phyloP scores from a whole-genome alignment of 305 asterid species.

The Plantago rigida region DNA sequence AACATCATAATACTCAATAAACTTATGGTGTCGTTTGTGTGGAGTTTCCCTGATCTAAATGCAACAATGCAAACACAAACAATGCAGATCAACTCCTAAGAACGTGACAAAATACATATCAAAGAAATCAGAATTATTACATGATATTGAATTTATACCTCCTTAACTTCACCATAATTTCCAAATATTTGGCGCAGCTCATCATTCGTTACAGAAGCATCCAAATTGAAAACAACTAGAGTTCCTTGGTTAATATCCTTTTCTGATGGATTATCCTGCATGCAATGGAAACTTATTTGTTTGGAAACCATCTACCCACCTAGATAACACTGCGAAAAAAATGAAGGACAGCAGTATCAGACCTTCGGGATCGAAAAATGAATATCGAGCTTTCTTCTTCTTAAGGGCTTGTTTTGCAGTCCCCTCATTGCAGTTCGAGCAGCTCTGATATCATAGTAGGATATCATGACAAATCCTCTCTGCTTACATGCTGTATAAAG shows the following conservation, averaged over 20 bases:
- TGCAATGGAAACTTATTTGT: slow-evolving; percentile 13
- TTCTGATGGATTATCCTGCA: slow-evolving; percentile 94
- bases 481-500: slow-evolving; percentile 90
- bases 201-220: slow-evolving; percentile 59
- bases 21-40: slow-evolving; percentile 86
- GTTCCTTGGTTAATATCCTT: slow-evolving; percentile 97
- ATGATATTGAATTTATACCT: slow-evolving; percentile 30
- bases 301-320: not conserved
- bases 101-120: slow-evolving; percentile 11
- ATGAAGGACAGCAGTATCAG: slow-evolving; percentile 12
- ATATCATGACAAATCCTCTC: slow-evolving; percentile 96
- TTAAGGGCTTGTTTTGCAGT: slow-evolving; percentile 76
- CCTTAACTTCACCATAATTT: slow-evolving; percentile 61
- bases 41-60: slow-evolving; percentile 94
- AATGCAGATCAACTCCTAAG: slow-evolving; percentile 10
- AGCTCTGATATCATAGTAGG: slow-evolving; percentile 95
- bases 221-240: slow-evolving; percentile 88
- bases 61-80: slow-evolving; percentile 20
- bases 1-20: slow-evolving; percentile 86
- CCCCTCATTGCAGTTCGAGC: slow-evolving; percentile 89
- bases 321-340: not conserved
- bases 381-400: slow-evolving; percentile 84
- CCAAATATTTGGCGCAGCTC: slow-evolving; percentile 58
- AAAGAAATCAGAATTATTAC: slow-evolving; percentile 11
- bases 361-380: slow-evolving; percentile 98